phyloP scores from a whole-genome alignment of 805 yeast genomes.

The Spathaspora hagerdaliae region DNA sequence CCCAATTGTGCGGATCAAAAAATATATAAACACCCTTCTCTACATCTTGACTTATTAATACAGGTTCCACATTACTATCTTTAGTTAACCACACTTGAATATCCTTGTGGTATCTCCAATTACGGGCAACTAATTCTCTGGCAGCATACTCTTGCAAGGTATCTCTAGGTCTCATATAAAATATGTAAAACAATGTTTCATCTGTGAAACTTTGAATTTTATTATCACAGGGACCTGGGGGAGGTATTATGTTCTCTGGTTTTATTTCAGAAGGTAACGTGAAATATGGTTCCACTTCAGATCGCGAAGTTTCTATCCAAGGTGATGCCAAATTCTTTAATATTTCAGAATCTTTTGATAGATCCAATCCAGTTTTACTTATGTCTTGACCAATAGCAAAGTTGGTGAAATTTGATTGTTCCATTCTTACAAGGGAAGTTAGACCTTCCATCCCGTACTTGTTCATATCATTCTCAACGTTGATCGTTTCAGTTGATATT shows the following conservation, averaged over 20 bases:
- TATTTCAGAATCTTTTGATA: constrained; percentile 45
- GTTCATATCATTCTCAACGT: constrained; percentile 40
- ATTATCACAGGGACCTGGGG: constrained; percentile 42
- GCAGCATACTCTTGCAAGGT: constrained; percentile 92
- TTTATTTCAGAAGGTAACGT: constrained; percentile 51
- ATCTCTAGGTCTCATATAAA: constrained; percentile 91
- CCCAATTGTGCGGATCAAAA: constrained; percentile 96
- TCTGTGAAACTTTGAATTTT: constrained; percentile 69
- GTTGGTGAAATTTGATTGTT: constrained; percentile 56
- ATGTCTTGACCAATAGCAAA: constrained; percentile 77
- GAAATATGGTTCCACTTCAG: constrained; percentile 85
- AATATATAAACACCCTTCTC: constrained; percentile 92
- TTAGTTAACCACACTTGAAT: constrained; percentile 96
- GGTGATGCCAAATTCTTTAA: constrained; percentile 80
- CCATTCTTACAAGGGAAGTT: constrained; percentile 55
- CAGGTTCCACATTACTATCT: constrained; percentile 85
- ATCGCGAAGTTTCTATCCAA: constrained; percentile 89
- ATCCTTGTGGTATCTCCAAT: constrained; percentile 97
- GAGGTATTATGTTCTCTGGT: constrained; percentile 28
- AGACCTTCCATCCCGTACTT: constrained; percentile 69
- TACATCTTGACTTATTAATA: constrained; percentile 71
- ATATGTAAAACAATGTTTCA: constrained; percentile 88
- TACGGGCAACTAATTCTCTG: constrained; percentile 81
- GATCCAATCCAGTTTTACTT: constrained; percentile 60
- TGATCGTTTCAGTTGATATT: constrained; percentile 9